Conservation (phyloP, 208 protist species). For the Crithidia mellificae region DNA sequence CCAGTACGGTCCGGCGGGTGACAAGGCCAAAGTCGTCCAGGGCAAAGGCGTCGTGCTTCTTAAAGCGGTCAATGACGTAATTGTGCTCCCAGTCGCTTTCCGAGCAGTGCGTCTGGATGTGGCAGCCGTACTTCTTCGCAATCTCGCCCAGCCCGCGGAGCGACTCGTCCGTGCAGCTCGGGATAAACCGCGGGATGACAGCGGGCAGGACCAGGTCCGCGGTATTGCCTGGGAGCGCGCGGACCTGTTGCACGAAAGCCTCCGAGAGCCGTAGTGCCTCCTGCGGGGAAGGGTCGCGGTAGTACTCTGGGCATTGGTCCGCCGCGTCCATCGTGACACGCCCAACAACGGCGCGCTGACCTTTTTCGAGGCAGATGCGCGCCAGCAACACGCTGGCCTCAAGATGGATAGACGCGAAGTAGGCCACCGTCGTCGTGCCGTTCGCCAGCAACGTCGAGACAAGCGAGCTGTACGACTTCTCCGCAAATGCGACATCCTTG, state of each 20-base stretch:
- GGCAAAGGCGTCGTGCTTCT: constrained; percentile 85
- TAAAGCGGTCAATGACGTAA: constrained; percentile 82
- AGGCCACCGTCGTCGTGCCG: constrained; percentile 92
- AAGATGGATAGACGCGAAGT: constrained; percentile 92
- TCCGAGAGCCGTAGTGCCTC: constrained; percentile 64
- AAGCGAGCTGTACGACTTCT: constrained; percentile 68
- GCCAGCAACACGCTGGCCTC: constrained; percentile 79
- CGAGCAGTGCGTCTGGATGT: constrained; percentile 80
- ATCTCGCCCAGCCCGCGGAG: constrained; percentile 82
- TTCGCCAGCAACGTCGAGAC: constrained; percentile 73
- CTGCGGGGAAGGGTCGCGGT: constrained; percentile 78
- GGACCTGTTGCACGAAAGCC: constrained; percentile 66
- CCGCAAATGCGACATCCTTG: constrained; percentile 70
- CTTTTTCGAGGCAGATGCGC: constrained; percentile 72
- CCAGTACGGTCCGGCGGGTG: constrained; percentile 80
- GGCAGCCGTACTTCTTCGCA: constrained; percentile 65
- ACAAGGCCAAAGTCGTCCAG: constrained; percentile 87
- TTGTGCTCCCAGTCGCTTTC: constrained; percentile 90
- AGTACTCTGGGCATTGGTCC: constrained; percentile 85
- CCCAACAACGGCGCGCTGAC: constrained; percentile 90
- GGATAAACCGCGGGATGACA: constrained; percentile 94
- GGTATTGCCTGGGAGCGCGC: constrained; percentile 49
- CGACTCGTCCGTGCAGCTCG: constrained; percentile 84
- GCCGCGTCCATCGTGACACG: constrained; percentile 91
- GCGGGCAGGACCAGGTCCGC: constrained; percentile 73